Conservation (phyloP, 176 grass and related monocot species). For the Eragrostis nindensis region DNA sequence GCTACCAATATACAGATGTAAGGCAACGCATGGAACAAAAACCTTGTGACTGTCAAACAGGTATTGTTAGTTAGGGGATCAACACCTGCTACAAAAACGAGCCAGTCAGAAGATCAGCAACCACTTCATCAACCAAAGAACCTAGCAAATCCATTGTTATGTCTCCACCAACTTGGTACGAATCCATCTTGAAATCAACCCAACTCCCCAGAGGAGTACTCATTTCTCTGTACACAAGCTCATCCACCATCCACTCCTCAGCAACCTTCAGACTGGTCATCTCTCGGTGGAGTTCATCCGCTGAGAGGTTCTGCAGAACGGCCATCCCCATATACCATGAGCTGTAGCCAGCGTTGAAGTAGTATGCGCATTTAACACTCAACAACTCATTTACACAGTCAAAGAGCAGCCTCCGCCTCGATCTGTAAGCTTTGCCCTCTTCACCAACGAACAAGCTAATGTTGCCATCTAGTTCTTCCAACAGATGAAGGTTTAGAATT, state of each 20-base stretch:
- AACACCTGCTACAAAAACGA: conserved; percentile 29
- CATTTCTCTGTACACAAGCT: conserved; percentile 92
- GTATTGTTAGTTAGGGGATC: conserved; percentile 25
- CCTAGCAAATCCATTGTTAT: conserved; percentile 58
- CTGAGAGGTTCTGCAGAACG: conserved; percentile 56
- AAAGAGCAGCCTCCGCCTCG: conserved; percentile 70
- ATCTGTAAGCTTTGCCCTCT: conserved; percentile 51
- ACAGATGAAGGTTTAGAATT: conserved; percentile 55
- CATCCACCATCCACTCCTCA: conserved; percentile 88
- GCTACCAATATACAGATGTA: conserved; percentile 49
- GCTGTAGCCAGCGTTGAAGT: conserved; percentile 65
- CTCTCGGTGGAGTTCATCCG: conserved; percentile 71
- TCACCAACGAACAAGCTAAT: conserved; percentile 35
- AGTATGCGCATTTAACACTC: conserved; percentile 65
- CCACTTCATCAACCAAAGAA: conserved; percentile 68
- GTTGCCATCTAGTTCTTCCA: conserved; percentile 54
- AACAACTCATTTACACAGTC: conserved; percentile 71
- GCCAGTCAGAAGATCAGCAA: conserved; percentile 58
- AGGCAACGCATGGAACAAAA: conserved; percentile 36
- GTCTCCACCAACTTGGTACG: conserved; percentile 61
- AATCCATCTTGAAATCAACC: conserved; percentile 81
- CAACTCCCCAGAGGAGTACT: conserved; percentile 73
- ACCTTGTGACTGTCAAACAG: conserved; percentile 42
- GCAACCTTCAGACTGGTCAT: conserved; percentile 68
- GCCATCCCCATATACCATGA: conserved; percentile 76